These are phyloP conservation scores for Trichoderma orchidacearum DNA, from an alignment of 495 filamentous ascomycete species.

Conservation along the genomic window DNA sequence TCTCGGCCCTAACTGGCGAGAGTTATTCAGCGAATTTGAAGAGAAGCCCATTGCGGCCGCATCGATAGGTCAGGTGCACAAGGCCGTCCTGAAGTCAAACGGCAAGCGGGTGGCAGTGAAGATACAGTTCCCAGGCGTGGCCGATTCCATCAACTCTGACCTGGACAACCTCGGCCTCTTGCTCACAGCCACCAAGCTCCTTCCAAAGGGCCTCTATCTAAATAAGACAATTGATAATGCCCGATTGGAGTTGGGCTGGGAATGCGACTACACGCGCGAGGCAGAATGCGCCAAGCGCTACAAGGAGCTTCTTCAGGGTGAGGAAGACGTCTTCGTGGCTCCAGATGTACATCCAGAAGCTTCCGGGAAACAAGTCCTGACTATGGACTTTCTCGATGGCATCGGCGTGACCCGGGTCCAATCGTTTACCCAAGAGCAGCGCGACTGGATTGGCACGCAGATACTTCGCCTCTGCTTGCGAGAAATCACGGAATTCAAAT, in stretches of 20 bases:
- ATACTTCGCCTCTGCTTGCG: slow-evolving; percentile 86
- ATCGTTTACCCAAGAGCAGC: slow-evolving; percentile 62
- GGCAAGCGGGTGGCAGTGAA: slow-evolving; percentile 79
- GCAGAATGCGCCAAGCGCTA: slow-evolving; percentile 67
- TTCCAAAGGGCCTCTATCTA: slow-evolving; percentile 85
- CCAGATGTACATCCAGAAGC: slow-evolving; percentile 68
- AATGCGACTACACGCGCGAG: slow-evolving; percentile 91
- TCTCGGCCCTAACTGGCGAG: slow-evolving; percentile 74
- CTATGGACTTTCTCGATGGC: slow-evolving; percentile 83
- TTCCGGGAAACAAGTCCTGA: slow-evolving; percentile 75
- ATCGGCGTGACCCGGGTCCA: slow-evolving; percentile 73
- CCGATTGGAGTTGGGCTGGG: slow-evolving; percentile 85
- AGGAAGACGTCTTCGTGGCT: slow-evolving; percentile 59
- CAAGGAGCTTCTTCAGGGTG: slow-evolving; percentile 52
- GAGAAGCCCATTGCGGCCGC: slow-evolving; percentile 90
- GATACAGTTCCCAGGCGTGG: slow-evolving; percentile 95
- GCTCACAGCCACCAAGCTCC: slow-evolving; percentile 72
- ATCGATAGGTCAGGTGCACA: slow-evolving; percentile 96
- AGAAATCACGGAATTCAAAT: slow-evolving; percentile 83
- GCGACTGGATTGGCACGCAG: slow-evolving; percentile 87
- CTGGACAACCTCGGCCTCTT: slow-evolving; percentile 84
- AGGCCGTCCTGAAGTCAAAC: slow-evolving; percentile 63
- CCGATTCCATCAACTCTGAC: slow-evolving; percentile 88
- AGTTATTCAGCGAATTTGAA: slow-evolving; percentile 70
- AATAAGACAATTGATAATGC: slow-evolving; percentile 97